Conservation (phyloP, 2,329 filamentous ascomycete species). For the Beauveria bassiana region DNA sequence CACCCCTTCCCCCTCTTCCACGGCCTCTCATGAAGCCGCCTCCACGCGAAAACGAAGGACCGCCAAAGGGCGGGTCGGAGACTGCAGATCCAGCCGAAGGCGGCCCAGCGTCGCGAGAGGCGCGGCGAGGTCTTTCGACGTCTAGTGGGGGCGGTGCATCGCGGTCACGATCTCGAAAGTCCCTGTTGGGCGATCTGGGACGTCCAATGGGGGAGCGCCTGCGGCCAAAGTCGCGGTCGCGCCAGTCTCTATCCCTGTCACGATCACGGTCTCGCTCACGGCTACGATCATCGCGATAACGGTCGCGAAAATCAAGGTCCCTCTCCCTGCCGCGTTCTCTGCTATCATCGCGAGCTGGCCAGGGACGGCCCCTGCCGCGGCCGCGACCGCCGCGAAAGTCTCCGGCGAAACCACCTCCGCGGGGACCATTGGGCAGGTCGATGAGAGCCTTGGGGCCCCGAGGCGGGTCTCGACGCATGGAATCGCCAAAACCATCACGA, state of each 20-base stretch:
- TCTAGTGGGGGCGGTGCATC: slow-evolving; percentile 57
- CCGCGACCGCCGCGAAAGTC: slow-evolving; percentile 51
- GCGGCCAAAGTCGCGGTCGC: slow-evolving; percentile 31
- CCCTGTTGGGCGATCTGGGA: slow-evolving; percentile 58
- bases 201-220: slow-evolving; percentile 53
- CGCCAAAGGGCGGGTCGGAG: slow-evolving; percentile 56
- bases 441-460: slow-evolving; percentile 74
- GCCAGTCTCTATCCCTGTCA: slow-evolving; percentile 42
- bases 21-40: slow-evolving; percentile 50
- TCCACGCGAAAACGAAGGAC: slow-evolving; percentile 44
- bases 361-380: slow-evolving; percentile 51
- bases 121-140: slow-evolving; percentile 57
- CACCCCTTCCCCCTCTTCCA: slow-evolving; percentile 36
- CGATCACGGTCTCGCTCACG: slow-evolving; percentile 51
- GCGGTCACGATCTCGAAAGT: slow-evolving; percentile 53
- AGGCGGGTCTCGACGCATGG: slow-evolving; percentile 60
- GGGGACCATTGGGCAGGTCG: slow-evolving; percentile 59
- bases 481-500: slow-evolving; percentile 50
- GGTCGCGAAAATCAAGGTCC: slow-evolving; percentile 51
- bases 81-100: slow-evolving; percentile 63
- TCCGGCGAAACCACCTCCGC: slow-evolving; percentile 52
- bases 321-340: slow-evolving; percentile 53
- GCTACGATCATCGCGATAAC: slow-evolving; percentile 52
- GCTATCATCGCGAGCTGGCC: slow-evolving; percentile 52
- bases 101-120: slow-evolving; percentile 62